Evolutionary conservation across 805 yeast genomes (phyloP).

Genomic region (Wickerhamiella azyma): DNA sequence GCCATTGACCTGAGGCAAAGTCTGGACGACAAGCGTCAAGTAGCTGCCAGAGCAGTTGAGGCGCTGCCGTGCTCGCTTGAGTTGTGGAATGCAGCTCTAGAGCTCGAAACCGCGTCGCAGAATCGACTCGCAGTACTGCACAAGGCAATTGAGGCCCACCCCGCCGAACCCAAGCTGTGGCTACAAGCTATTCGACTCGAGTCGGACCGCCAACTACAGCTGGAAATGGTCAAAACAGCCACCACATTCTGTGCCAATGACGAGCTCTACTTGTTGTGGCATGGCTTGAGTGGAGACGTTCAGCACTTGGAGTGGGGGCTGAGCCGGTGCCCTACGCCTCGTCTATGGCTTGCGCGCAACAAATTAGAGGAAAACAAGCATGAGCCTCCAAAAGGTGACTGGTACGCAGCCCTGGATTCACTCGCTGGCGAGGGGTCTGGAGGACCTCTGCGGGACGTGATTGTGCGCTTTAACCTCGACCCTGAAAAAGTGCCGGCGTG

Average conservation of each 20-base stretch:
- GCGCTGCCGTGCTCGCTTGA: constrained; percentile 41
- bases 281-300: background rate
- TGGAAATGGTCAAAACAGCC: constrained; percentile 29
- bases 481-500: background rate
- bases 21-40: constrained; percentile 32
- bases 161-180: constrained; percentile 56
- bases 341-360: background rate
- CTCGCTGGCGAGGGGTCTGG: background rate
- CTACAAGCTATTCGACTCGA: constrained; percentile 47
- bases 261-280: constrained; percentile 20
- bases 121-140: constrained; percentile 47
- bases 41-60: constrained; percentile 54
- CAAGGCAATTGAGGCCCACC: constrained; percentile 57
- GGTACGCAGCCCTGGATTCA: background rate
- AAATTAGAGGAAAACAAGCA: background rate
- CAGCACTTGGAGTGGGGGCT: background rate
- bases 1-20: constrained; percentile 46
- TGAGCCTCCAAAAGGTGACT: background rate
- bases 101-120: constrained; percentile 44
- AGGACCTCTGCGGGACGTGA: background rate
- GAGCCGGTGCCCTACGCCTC: background rate
- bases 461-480: background rate
- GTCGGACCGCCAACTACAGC: constrained; percentile 29
- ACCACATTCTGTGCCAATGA: background rate
- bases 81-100: constrained; percentile 63